phyloP scores from a whole-genome alignment of 106 monocot species.

The Phalaenopsis aphrodite region DNA sequence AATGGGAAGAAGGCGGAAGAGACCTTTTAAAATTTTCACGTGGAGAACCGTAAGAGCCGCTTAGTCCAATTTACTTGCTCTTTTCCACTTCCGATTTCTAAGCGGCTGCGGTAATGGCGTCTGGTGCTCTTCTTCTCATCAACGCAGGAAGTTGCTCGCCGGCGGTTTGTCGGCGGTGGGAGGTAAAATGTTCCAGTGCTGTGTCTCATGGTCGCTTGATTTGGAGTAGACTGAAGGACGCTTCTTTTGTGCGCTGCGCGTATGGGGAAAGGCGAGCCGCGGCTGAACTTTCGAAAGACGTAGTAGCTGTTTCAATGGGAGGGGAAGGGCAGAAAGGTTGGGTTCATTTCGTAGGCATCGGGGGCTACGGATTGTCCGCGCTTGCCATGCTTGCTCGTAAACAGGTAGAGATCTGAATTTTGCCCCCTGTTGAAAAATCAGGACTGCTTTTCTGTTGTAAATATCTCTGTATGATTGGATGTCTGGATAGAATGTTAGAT shows the following conservation, averaged over 20 bases:
- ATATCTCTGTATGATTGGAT: too few relatives aligned
- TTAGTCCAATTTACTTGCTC: not conserved
- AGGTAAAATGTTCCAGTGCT: not conserved
- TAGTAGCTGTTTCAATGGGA: not conserved
- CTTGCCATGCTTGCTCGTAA: conserved; percentile 48
- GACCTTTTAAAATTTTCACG: not conserved
- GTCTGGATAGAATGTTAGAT: too few relatives aligned
- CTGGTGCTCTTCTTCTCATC: conserved; percentile 1
- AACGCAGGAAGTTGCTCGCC: not conserved
- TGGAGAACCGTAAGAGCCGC: not conserved
- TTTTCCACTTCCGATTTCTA: not conserved
- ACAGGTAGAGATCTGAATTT: conserved; percentile 19
- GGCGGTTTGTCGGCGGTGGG: not conserved
- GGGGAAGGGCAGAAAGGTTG: conserved; percentile 18
- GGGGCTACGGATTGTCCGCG: conserved; percentile 37
- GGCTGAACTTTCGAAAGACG: not conserved
- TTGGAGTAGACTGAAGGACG: not conserved
- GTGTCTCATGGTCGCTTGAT: too few relatives aligned
- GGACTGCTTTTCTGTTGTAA: not conserved
- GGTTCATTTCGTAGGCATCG: conserved; percentile 50
- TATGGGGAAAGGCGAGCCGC: not conserved
- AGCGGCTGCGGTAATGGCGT: not conserved
- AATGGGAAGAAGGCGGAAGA: not conserved
- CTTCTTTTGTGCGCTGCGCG: not conserved
- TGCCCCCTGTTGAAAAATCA: not conserved